Conservation (phyloP, 805 yeast genomes). For the Candida verbasci region DNA sequence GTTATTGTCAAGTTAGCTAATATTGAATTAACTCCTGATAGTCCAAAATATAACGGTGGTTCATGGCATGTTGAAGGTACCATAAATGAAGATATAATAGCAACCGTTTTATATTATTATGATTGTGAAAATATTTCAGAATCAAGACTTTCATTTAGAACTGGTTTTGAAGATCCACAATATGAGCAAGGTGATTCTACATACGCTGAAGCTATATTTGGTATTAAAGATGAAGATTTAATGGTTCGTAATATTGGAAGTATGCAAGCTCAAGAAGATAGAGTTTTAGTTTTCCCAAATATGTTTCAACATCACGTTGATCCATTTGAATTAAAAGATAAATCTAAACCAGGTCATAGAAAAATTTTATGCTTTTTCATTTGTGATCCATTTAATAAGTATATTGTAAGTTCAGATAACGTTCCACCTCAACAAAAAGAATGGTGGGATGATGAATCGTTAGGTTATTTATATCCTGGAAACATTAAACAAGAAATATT, state of each 20-base stretch:
- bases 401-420: constrained; percentile 21
- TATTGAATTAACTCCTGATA: constrained; percentile 38
- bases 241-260: constrained; percentile 22
- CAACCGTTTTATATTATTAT: constrained; percentile 37
- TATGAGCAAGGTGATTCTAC: constrained; percentile 31
- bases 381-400: constrained; percentile 30
- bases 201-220: constrained; percentile 22
- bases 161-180: constrained; percentile 23
- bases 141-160: constrained; percentile 27
- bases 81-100: constrained; percentile 38
- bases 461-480: constrained; percentile 9
- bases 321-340: constrained; percentile 32
- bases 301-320: constrained; percentile 36
- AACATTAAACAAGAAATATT: constrained; percentile 4
- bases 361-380: constrained; percentile 38
- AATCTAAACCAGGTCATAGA: constrained; percentile 31
- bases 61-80: constrained; percentile 43
- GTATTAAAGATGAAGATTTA: constrained; percentile 24
- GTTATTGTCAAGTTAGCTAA: constrained; percentile 39
- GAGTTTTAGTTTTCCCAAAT: constrained; percentile 36
- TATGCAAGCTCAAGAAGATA: constrained; percentile 19
- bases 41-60: constrained; percentile 35
- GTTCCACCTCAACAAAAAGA: constrained; percentile 37
- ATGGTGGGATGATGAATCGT: constrained; percentile 24
- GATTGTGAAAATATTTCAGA: constrained; percentile 36